Evolutionary conservation across 176 grass and related monocot genomes (phyloP), one percentile per base, ranked within the genome.

Genomic region (Zoysia pacifica): DNA sequence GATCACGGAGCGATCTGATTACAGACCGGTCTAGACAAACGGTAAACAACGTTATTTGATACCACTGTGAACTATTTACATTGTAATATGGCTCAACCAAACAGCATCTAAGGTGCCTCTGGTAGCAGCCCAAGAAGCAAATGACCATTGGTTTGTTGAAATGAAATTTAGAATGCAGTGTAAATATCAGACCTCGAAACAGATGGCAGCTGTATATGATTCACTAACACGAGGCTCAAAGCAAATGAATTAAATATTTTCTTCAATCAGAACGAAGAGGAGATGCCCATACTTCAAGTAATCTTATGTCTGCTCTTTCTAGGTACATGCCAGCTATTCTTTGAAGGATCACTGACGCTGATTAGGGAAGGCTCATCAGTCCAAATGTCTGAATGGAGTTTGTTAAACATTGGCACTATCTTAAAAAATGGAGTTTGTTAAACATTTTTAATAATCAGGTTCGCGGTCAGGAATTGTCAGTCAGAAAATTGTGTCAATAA

Each of bases 121-220:
- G n/a, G 49, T 59, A 78, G 72, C 28, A 74, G 16, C 65, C 40
- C 46, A 16, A 56, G 68, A 79, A 63, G 63, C 46, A 53, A 47
- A 54, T 9, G 54, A 68, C 48, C 68, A 70, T 64, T 64, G 61
- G 66, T 4, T 44, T 62, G 16, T 42, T 49, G 6, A 51, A 16
- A 9, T 50, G 8, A 82, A 71, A 41, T 3, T 4, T 41, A 49
- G 46, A 52, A 38, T 63, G 20, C 18, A n/a, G 2, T 62, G 54
- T 72, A 61, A 38, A n/a, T 67, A 43, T 2, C 1, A 19, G n/a
- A 19, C 49, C 19, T 3, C 2, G 16, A 72, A 81, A 49, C 10
- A 41, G 44, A 54, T 11, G 5, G 53, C 42, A 61, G 20, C 2
- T 62, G 3, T 62, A 20, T 39, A 51, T 5, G 42, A 71, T 48